Percentiles rank a stretch among this genome's conserved stretches.
These are phyloP conservation scores for Trichoderma arundinaceum DNA, from an alignment of 2,329 filamentous ascomycete genomes.

Conservation along the genomic window DNA sequence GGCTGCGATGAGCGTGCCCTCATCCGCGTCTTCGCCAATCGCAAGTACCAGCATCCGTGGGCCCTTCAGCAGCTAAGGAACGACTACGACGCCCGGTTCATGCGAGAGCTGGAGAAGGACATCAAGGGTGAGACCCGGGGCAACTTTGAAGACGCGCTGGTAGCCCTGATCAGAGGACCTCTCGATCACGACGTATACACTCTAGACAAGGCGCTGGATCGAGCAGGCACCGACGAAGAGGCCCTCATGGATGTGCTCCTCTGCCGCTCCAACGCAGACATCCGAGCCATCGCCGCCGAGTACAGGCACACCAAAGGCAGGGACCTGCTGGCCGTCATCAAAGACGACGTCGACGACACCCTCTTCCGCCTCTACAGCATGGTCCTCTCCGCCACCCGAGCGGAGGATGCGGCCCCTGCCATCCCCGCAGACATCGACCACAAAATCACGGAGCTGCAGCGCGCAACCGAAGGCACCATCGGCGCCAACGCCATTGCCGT, in stretches of 20 bases:
- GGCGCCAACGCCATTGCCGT: conserved; percentile 41
- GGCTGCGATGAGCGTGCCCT: conserved; percentile 44
- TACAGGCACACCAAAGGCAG: conserved; percentile 40
- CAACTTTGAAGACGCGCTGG: conserved; percentile 40
- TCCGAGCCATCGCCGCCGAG: conserved; percentile 42
- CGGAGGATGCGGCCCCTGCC: conserved; percentile 40
- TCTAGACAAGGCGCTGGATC: conserved; percentile 41
- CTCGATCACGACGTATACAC: conserved; percentile 43
- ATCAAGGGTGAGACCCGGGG: conserved; percentile 45
- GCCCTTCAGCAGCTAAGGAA: conserved; percentile 42
- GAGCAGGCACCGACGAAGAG: conserved; percentile 44
- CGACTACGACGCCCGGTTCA: conserved; percentile 45
- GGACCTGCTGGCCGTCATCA: conserved; percentile 43
- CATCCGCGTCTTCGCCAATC: conserved; percentile 40
- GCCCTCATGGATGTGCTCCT: conserved; percentile 45
- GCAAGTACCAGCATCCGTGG: conserved; percentile 45
- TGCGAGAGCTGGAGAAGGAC: conserved; percentile 43
- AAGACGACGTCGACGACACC: conserved; percentile 42
- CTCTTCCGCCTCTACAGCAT: conserved; percentile 45
- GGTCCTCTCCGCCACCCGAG: conserved; percentile 39
- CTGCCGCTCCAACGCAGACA: conserved; percentile 46
- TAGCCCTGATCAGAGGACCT: conserved; percentile 43
- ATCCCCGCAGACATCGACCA: conserved; percentile 42
- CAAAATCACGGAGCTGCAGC: conserved; percentile 44
- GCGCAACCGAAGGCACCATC: conserved; percentile 42